Evolutionary conservation across 805 yeast genomes (phyloP), one percentile per base, ranked within the genome.

Genomic region (Blastobotrys muscicola): DNA sequence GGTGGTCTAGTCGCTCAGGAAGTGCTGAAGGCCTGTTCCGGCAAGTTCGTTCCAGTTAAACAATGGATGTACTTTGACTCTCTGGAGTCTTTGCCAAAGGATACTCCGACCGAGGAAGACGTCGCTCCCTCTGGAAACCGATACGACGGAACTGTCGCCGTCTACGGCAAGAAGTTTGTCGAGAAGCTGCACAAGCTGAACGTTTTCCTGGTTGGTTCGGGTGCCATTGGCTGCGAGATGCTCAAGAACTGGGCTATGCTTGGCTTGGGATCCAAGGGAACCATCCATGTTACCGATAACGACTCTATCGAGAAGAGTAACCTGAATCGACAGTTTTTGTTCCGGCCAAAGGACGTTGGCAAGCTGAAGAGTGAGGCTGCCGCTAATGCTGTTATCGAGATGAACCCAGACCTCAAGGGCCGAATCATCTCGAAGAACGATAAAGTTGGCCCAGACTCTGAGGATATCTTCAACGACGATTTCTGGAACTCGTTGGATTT

Each of bases 211-310:
- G 98, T 92, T 34, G 98, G 98, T 37, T 87, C 97, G 1, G 98
- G 98, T 61, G 98, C 98, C 13, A 92, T 92, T 69, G 98, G 98
- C 33, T 92, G 98, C 69, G 98, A 92, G 67, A 90, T 92, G 89
- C 72, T 92, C 57, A 92, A 92, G 67, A 89, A 86, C 60, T 92
- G 97, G 97, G 96, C 98, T 4, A 74, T 92, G 75, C 74, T 89
- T 76, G 98, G 98, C 37, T 68, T 92, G 42, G 97, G 95, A 31
- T 74, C 94, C 16, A 64, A 82, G 3, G 98, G 98, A 56, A 74
- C 77, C 55, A 84, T 92, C 47, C 66, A 68, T 42, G 81, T 92
- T 38, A 92, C 98, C 20, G 98, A 90, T 65, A 92, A 81, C 60
- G 98, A 92, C 60, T 76, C 92, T 4, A 92, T 92, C 59, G 99